These are phyloP conservation scores for Cladosporium sp. DNA, from an alignment of 2,329 filamentous ascomycete genomes.

Conservation along the genomic window DNA sequence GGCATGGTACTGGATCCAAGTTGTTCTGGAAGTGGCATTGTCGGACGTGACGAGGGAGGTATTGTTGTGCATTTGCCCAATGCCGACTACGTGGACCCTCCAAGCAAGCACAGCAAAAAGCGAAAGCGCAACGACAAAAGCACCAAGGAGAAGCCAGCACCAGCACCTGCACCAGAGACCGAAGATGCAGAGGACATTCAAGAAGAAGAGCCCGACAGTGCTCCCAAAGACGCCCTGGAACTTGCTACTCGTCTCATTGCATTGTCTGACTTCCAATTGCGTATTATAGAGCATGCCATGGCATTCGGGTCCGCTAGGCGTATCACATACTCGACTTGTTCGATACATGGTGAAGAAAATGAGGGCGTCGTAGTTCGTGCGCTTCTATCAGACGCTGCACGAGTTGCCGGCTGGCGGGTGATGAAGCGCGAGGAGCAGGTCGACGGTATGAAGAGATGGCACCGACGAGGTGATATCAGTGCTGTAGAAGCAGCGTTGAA, in stretches of 20 bases:
- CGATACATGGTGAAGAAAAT: constrained; percentile 82
- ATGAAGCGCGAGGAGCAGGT: constrained; percentile 71
- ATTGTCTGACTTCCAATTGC: constrained; percentile 78
- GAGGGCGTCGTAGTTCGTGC: constrained; percentile 77
- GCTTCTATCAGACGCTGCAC: constrained; percentile 66
- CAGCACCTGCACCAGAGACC: constrained; percentile 14
- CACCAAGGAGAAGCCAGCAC: constrained; percentile 18
- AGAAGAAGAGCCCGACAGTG: constrained; percentile 40
- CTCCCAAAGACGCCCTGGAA: constrained; percentile 51
- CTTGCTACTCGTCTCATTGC: constrained; percentile 66
- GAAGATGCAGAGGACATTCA: constrained; percentile 32
- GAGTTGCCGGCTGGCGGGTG: constrained; percentile 72
- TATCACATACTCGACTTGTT: constrained; percentile 94
- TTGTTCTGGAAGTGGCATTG: constrained; percentile 93
- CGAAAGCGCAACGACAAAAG: constrained; percentile 20
- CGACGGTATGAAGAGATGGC: constrained; percentile 73
- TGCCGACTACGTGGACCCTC: constrained; percentile 10
- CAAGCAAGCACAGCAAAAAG: constrained; percentile 29
- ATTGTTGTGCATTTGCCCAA: constrained; percentile 63
- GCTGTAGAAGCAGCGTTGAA: constrained; percentile 40
- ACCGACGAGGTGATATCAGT: constrained; percentile 51
- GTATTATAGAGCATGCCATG: constrained; percentile 81
- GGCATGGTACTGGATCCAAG: constrained; percentile 87
- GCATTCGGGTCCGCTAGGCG: constrained; percentile 71
- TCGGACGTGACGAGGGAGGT: constrained; percentile 76